Evolutionary conservation across 2,329 filamentous ascomycete species (phyloP).

Genomic region (Hortaea werneckii): DNA sequence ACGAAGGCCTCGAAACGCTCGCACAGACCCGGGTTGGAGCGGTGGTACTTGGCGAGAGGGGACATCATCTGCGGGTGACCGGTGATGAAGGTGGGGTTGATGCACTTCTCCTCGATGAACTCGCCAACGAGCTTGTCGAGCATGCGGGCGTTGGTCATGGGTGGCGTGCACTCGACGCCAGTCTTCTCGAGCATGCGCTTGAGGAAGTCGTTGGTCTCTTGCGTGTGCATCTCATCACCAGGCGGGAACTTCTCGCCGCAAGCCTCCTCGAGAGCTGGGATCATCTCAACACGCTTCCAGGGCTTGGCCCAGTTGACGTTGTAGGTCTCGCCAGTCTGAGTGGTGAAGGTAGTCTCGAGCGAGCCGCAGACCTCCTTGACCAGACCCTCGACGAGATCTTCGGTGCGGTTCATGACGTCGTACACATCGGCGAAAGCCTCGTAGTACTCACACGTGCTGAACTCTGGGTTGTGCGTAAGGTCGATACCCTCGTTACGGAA

Average conservation of each 20-base stretch:
- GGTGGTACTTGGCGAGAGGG: conserved; percentile 91
- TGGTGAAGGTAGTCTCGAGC: conserved; percentile 56
- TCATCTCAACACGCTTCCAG: conserved; percentile 94
- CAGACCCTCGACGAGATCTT: conserved; percentile 81
- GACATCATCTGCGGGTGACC: conserved; percentile 82
- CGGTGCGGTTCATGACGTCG: conserved; percentile 82
- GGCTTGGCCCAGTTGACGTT: conserved; percentile 93
- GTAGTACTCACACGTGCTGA: conserved; percentile 97
- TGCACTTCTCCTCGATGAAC: conserved; percentile 86
- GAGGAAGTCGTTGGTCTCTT: conserved; percentile 82
- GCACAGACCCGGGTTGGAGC: conserved; percentile 69
- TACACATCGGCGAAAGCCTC: conserved; percentile 77
- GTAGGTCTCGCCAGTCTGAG: conserved; percentile 74
- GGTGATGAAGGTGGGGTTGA: conserved; percentile 86
- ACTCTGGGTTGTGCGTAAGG: conserved; percentile 94
- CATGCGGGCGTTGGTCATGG: conserved; percentile 89
- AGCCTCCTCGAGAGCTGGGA: conserved; percentile 78
- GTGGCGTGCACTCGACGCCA: conserved; percentile 79
- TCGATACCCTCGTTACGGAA: conserved; percentile 92
- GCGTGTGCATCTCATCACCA: conserved; percentile 77
- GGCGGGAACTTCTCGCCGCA: conserved; percentile 90
- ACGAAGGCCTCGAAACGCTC: conserved; percentile 98
- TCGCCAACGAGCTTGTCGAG: conserved; percentile 85
- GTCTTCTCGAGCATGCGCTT: conserved; percentile 75
- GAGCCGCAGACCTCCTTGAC: conserved; percentile 78